Evolutionary conservation across 176 grass and related monocot species (phyloP), one percentile per base, ranked within the genome.

Genomic region (Otatea glauca): DNA sequence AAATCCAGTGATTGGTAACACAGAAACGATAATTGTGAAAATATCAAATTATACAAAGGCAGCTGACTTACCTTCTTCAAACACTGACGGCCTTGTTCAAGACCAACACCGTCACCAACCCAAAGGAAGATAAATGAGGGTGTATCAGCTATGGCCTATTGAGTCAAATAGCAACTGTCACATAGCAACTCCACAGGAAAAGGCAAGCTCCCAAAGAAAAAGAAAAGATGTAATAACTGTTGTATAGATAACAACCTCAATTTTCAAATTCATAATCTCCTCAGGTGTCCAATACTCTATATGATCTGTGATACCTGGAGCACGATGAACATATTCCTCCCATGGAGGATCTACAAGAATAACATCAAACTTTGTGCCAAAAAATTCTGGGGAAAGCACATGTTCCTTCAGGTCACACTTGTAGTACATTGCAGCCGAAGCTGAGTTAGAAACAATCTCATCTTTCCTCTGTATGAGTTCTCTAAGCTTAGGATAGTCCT

Each of bases 81-180:
- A 85, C 91, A 93, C 65, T 88, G 80, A 63, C 89, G 89, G 21
- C 94, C 94, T 66, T 91, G 89, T 81, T 96, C 94, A 72, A 96
- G 91, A 55, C 91, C 94, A 72, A 90, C 81, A 73, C 87, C 91
- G 89, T 93, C 94, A 83, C 94, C 94, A 65, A 96, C 94, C 93
- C 94, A 96, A 25, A 96, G 89, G 91, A 93, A 96, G 41, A 96
- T 88, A 88, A 96, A 96, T 25, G 89, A 95, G 43, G 94, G 91
- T 38, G 94, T 96, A 87, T 96, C 91, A 47, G 89, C 87, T 77
- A 96, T 93, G 63, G 94, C 89, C 94, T 96, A 65, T 24, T 67
- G 25, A 76, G 11, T 71, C 67, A 81, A 86, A 71, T 50, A 70
- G 55, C 56, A 13, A n/a, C 16, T 5, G 32, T 84, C 78, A 77